A percentile compares a stretch with the other conserved stretches of the same genome.
Evolutionary conservation across 75 land plant genomes (phyloP).

Genomic region (Isoetes taiwanensis): DNA sequence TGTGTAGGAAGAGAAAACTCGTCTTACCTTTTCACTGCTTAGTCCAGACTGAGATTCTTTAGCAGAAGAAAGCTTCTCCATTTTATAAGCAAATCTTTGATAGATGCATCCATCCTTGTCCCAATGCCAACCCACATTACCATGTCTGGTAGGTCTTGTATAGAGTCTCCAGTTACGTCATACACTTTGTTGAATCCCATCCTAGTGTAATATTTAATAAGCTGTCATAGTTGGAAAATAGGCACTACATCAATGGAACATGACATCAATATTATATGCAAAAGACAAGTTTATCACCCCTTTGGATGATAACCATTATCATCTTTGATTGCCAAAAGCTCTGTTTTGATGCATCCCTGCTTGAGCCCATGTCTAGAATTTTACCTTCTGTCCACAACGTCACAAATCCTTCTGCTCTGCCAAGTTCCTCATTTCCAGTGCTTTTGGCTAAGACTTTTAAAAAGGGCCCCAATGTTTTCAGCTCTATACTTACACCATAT

Average conservation of each 20-base stretch:
- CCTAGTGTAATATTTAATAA: conserved; percentile 68
- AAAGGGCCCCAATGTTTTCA: conserved; percentile 11
- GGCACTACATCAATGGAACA: not conserved
- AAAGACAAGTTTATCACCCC: conserved; percentile 17
- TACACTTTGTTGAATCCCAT: conserved; percentile 73
- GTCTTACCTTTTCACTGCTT: too few species aligned
- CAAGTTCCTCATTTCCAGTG: conserved; percentile 30
- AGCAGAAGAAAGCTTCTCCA: too few species aligned
- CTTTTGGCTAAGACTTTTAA: conserved; percentile 4
- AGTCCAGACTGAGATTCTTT: too few species aligned
- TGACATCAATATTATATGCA: not conserved
- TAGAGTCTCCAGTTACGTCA: conserved; percentile 69
- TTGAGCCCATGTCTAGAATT: conserved; percentile 69
- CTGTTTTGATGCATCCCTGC: conserved; percentile 45
- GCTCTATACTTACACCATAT: conserved; percentile 9
- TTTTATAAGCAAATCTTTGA: conserved; percentile 46
- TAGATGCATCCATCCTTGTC: conserved; percentile 82
- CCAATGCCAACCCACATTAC: conserved; percentile 90
- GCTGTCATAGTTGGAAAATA: conserved; percentile 23
- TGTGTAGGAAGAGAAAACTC: too few species aligned
- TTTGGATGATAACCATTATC: conserved; percentile 60
- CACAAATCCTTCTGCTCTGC: conserved; percentile 60
- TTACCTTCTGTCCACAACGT: conserved; percentile 51
- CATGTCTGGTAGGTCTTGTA: conserved; percentile 60
- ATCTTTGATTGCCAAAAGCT: conserved; percentile 93